Percentiles rank a stretch among this genome's conserved stretches.
Conservation (phyloP, 1,139 yeast genomes). For the Geotrichum fermentans region DNA sequence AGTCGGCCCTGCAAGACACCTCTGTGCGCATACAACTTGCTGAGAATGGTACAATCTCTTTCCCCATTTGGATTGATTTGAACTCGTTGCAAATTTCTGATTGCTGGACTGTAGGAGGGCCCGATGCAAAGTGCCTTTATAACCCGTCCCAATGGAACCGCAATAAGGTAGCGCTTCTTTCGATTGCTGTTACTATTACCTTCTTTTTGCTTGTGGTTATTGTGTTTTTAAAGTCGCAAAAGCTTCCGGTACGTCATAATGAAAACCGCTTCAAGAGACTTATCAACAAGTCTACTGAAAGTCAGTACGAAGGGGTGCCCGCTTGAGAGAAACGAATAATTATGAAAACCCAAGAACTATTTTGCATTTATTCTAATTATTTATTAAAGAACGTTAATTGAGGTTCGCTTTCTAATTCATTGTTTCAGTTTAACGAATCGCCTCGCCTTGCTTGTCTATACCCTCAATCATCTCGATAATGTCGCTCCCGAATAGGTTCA, state of each 20-base stretch:
- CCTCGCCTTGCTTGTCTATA: slow-evolving; percentile 18
- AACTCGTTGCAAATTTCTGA: slow-evolving; percentile 68
- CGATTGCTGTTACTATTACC: slow-evolving; percentile 62
- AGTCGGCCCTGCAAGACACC: slow-evolving; percentile 46
- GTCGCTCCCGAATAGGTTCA: slow-evolving; percentile 18
- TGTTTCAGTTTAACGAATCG: slow-evolving; percentile 12
- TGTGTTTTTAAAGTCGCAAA: slow-evolving; percentile 33
- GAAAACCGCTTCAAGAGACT: slow-evolving; percentile 53
- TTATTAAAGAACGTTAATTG: neutral
- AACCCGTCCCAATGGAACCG: slow-evolving; percentile 47
- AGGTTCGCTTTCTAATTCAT: neutral
- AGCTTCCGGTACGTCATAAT: slow-evolving; percentile 52
- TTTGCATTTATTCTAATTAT: neutral
- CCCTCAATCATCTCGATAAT: slow-evolving; percentile 20
- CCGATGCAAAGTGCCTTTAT: slow-evolving; percentile 75
- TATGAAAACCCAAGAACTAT: too few relatives aligned
- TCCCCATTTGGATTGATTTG: slow-evolving; percentile 69
- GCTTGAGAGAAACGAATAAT: too few relatives aligned
- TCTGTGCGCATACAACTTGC: slow-evolving; percentile 22
- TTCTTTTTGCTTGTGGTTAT: slow-evolving; percentile 45
- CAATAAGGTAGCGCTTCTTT: slow-evolving; percentile 58
- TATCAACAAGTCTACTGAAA: slow-evolving; percentile 43
- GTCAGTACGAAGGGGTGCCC: slow-evolving; percentile 63
- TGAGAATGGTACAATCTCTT: slow-evolving; percentile 25
- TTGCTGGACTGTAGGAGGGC: slow-evolving; percentile 88